Conservation (phyloP, 2,329 filamentous ascomycete species). For the Colletotrichum simmondsii region DNA sequence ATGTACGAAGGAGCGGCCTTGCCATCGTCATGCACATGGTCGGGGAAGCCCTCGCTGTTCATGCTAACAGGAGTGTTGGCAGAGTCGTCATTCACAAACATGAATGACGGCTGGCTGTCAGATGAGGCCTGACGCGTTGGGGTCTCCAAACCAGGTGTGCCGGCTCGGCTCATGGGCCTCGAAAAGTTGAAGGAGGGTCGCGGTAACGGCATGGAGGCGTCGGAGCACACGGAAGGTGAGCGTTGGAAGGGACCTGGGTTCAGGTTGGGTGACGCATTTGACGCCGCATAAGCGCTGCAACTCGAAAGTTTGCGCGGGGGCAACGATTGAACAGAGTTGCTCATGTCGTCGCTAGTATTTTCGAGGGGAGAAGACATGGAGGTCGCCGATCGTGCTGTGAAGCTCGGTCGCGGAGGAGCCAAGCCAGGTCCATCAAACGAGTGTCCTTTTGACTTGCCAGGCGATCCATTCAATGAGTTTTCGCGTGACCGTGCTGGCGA, state of each 20-base stretch:
- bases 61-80: constrained; percentile 78
- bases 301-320: constrained; percentile 81
- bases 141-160: constrained; percentile 67
- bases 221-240: constrained; percentile 87
- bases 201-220: constrained; percentile 75
- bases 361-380: constrained; percentile 72
- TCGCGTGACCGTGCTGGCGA: constrained; percentile 45
- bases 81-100: constrained; percentile 69
- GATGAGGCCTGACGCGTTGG: constrained; percentile 72
- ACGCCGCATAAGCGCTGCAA: constrained; percentile 61
- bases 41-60: constrained; percentile 75
- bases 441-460: constrained; percentile 55
- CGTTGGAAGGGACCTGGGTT: constrained; percentile 68
- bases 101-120: constrained; percentile 74
- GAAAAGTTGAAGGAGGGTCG: constrained; percentile 94
- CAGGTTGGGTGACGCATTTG: constrained; percentile 65
- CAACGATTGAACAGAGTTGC: constrained; percentile 69
- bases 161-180: constrained; percentile 82
- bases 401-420: constrained; percentile 61
- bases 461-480: constrained; percentile 50
- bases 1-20: constrained; percentile 78
- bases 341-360: constrained; percentile 78
- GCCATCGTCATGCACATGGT: constrained; percentile 58
- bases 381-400: constrained; percentile 66
- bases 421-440: constrained; percentile 64